Percentiles rank a stretch among this genome's conserved stretches.
phyloP scores from a whole-genome alignment of 352 stramenopile species.

The Globisporangium cederbergense region DNA sequence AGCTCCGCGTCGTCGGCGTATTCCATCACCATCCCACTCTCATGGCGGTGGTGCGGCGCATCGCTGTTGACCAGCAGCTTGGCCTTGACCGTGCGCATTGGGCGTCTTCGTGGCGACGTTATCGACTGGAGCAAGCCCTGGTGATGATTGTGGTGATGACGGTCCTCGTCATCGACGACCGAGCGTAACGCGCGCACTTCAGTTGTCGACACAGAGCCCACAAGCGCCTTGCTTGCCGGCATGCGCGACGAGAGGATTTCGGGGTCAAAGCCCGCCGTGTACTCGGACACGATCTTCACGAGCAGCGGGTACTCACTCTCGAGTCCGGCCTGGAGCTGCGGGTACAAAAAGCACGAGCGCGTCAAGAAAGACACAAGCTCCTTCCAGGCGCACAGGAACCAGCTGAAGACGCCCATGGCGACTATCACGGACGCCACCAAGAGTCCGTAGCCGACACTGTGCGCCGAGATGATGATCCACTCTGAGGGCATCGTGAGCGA shows the following conservation, averaged over 20 bases:
- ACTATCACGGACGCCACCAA: constrained; percentile 69
- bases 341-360: constrained; percentile 78
- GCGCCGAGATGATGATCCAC: constrained; percentile 84
- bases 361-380: constrained; percentile 81
- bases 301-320: constrained; percentile 73
- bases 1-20: constrained; percentile 11
- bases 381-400: constrained; percentile 73
- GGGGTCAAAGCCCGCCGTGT: constrained; percentile 76
- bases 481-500: constrained; percentile 65
- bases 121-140: constrained; percentile 12
- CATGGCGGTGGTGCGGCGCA: background rate
- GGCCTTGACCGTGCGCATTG: constrained; percentile 3
- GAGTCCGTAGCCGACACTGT: constrained; percentile 73
- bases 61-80: constrained; percentile 13
- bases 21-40: constrained; percentile 5
- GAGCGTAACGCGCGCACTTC: constrained; percentile 5
- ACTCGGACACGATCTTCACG: constrained; percentile 81
- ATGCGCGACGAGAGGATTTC: constrained; percentile 56
- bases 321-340: constrained; percentile 69
- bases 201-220: constrained; percentile 3
- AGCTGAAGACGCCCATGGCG: constrained; percentile 78
- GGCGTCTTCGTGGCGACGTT: constrained; percentile 11
- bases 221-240: constrained; percentile 23
- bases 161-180: background rate
- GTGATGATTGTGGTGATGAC: constrained; percentile 1